Evolutionary conservation across 371 early-diverging fungal genomes (phyloP).

Genomic region (Capillidium rhysosporum): DNA sequence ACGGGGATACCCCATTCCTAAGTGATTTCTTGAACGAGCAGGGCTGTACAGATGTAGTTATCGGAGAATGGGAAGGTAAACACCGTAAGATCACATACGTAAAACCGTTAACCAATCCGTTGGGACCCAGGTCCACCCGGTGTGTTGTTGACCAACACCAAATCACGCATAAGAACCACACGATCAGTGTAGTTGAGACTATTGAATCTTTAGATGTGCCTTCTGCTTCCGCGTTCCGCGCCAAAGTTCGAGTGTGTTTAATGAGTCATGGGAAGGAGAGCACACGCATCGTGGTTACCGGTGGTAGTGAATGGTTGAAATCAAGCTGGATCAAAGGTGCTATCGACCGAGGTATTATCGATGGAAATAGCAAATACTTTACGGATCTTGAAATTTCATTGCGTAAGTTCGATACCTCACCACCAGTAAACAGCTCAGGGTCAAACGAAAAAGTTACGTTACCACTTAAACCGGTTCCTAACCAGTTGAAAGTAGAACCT

Average conservation of each 20-base stretch:
- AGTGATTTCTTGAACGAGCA: neutral
- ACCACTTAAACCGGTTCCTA: too few species aligned
- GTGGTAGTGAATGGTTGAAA: conserved; percentile 48
- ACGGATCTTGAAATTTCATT: neutral
- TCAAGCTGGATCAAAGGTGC: conserved; percentile 58
- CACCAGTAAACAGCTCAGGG: too few species aligned
- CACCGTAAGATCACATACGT: neutral
- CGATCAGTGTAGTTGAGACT: neutral
- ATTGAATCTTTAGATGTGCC: conserved; percentile 55
- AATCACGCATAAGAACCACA: neutral
- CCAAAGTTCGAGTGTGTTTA: conserved; percentile 58
- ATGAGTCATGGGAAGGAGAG: conserved; percentile 46
- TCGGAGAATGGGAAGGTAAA: neutral
- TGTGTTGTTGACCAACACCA: neutral
- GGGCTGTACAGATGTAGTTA: neutral
- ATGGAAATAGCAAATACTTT: neutral
- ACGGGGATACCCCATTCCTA: neutral
- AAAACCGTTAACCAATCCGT: neutral
- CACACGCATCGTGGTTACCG: conserved; percentile 41
- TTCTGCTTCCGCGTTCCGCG: conserved; percentile 57
- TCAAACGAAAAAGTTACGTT: too few species aligned
- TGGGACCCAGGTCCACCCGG: neutral
- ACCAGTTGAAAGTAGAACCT: too few species aligned
- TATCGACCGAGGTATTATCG: conserved; percentile 27
- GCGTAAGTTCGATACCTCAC: too few species aligned